These are phyloP conservation scores for Eleusine coracana DNA, from an alignment of 176 grass and related monocot species.

Conservation along the genomic window DNA sequence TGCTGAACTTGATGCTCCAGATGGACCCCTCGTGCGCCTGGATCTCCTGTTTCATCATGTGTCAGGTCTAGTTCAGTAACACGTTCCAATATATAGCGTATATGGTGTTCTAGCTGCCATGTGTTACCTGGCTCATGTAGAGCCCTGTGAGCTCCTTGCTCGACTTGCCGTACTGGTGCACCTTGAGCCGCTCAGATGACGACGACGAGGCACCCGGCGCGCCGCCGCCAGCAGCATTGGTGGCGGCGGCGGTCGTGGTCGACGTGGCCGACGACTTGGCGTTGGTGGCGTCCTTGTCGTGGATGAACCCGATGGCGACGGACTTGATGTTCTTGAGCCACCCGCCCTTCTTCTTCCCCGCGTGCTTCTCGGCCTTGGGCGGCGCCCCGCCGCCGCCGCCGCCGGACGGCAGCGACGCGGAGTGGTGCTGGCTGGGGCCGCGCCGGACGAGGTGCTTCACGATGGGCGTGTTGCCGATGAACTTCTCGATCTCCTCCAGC, in stretches of 20 bases:
- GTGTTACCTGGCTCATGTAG: conserved; percentile 66
- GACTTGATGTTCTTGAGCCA: conserved; percentile 96
- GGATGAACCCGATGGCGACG: conserved; percentile 65
- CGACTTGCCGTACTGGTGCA: conserved; percentile 86
- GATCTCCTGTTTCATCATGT: conserved; percentile 44
- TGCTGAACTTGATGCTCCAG: conserved; percentile 92
- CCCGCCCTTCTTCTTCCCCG: conserved; percentile 67
- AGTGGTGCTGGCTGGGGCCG: conserved; percentile 41
- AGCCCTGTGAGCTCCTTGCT: conserved; percentile 87
- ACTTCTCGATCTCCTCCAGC: conserved; percentile 81
- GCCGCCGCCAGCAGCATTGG: background rate
- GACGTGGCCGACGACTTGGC: conserved; percentile 1
- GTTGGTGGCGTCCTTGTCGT: conserved; percentile 59
- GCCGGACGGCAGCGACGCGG: background rate
- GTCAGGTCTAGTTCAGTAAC: background rate
- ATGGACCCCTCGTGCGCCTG: conserved; percentile 86
- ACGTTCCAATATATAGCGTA: too few species aligned
- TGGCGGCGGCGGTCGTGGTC: background rate
- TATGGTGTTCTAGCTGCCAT: background rate
- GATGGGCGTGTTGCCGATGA: conserved; percentile 80
- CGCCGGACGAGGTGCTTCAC: conserved; percentile 82
- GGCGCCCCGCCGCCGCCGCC: background rate
- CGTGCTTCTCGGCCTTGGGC: conserved; percentile 54
- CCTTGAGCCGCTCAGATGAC: conserved; percentile 65
- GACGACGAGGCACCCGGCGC: background rate